Evolutionary conservation across 176 grass and related monocot species (phyloP), one percentile per base, ranked within the genome.

Genomic region (Carex myosuroides): DNA sequence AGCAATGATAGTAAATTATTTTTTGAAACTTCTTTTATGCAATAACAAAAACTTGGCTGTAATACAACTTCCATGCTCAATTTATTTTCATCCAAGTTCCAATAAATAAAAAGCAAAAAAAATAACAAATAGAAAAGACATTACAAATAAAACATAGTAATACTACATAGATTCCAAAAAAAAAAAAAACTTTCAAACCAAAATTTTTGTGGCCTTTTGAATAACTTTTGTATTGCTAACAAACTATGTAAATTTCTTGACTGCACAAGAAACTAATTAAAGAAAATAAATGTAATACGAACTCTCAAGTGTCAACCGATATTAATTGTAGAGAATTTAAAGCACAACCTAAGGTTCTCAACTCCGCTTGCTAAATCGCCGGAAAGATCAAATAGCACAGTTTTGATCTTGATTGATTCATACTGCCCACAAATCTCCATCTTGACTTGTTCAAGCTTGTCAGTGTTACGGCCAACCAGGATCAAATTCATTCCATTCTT

Each of bases 391-490:
- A 94, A 35, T 6, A 90, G 81, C 63, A 97, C 92, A 9, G 87
- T 85, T 80, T 87, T 90, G 61, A 89, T 71, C 88, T 76, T 12
- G 2, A 55, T 26, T 17, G 64, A 46, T 3, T 82, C 81, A 79
- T 56, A 85, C 88, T 12, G 77, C 11, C 14, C 35, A 2, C 2
- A 26, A 71, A 97, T 48, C 6, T 89, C 89, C 7, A 3, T 14
- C 14, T 87, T 22, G 44, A 90, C 84, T 20, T 87, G 60, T 64
- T 77, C 80, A 20, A 97, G 89, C 84, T 97, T 97, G 59, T 89
- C 91, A 16, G 89, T 70, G 82, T 52, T 91, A 83, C 94, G 91
- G 26, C 89, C 94, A 13, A 97, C 94, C 79, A 94, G 86, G 18
- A 97, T 87, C 82, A 97, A 18, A 63, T 81, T 30, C 55, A 97